Base-by-base conservation (phyloP, 2,329 filamentous ascomycete species). In the Fusarium graminum region DNA sequence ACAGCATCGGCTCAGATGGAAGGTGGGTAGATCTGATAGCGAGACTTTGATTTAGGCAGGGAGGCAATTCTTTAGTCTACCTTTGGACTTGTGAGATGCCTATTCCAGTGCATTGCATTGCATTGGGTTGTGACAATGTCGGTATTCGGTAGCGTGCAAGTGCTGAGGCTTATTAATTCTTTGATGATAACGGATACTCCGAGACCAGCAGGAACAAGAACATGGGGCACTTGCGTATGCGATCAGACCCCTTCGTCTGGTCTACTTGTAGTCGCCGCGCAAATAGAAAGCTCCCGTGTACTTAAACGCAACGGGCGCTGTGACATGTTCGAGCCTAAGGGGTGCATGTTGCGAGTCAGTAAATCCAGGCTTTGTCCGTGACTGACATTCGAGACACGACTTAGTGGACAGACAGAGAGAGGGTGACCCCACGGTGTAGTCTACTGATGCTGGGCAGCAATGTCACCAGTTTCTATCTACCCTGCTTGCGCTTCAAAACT, bases 281-380 rank as follows among this genome's bases (percentile, higher is more conserved):
- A 13, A 42, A 34, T 58, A 36, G 52, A n/a, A 28, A 36, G 12
- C 19, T 39, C 12, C 47, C 30, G 29, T 42, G 41, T 25, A 19
- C 26, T 25, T 30, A 26, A 61, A 10, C 6, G 22, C 34, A 28
- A 26, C 25, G 36, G 36, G 28, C 36, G 55, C 17, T 36, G 29
- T 17, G 17, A 28, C 29, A 41, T 13, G 22, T 16, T 25, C 26
- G 41, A 26, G 43, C 10, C 61, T 46, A 45, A 32, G 19, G 36
- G 7, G 17, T 22, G 41, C 25, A 38, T 12, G 25, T 45, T 4
- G 13, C 43, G 59, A 63, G 59, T 63, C 59, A 62, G 55, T 54
- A 8, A 2, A 7, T 1, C 11, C 17, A 22, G 38, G 12, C 9
- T 36, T 10, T 30, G 8, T 17, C 28, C 22, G 43, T 28, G 19